Evolutionary conservation across 2,329 filamentous ascomycete genomes (phyloP), one percentile per base, ranked within the genome.

Genomic region (Aspergillus tubingensis): DNA sequence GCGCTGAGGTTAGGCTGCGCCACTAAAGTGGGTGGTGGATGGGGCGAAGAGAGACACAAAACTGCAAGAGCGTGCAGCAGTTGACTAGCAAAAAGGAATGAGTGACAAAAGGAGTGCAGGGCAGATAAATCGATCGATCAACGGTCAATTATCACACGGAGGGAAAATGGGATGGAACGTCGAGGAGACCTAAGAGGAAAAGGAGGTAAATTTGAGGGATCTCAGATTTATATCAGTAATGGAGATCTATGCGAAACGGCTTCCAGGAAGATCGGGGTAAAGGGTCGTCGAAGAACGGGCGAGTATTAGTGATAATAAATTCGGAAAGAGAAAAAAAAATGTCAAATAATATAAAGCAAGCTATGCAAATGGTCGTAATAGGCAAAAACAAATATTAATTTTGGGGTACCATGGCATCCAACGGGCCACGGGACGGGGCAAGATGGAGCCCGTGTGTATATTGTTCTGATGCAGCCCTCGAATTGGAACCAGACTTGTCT

Each of bases 1-100:
- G 62, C 59, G 60, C 59, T 49, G 58, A 59, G 30, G 60, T 62
- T 63, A 55, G 54, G 54, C 62, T 66, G 62, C 64, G 64, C 64
- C 64, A 66, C 64, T 57, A 54, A 54, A 57, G 48, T 51, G 52
- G 54, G 30, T 55, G 52, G 53, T 47, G 50, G 54, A 57, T 55
- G 53, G 53, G 53, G 53, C 53, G 53, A 55, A 47, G 54, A 57
- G 44, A 54, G 44, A 58, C 57, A 53, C 32, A 54, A 64, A 55
- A 54, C 52, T 50, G 36, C 32, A 53, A 58, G 43, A 19, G 52
- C 36, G 19, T 48, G 36, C 25, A 21, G 25, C 17, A 47, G 32
- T 36, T 36, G 32, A 36, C 32, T 36, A 36, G 54, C 19, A 58
- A 57, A 57, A 30, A 59, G 51, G 51, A 61, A 61, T 38, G 48